Evolutionary conservation across 306 rosid genomes (phyloP), one percentile per base, ranked within the genome.

Genomic region (Lagenaria siceraria): DNA sequence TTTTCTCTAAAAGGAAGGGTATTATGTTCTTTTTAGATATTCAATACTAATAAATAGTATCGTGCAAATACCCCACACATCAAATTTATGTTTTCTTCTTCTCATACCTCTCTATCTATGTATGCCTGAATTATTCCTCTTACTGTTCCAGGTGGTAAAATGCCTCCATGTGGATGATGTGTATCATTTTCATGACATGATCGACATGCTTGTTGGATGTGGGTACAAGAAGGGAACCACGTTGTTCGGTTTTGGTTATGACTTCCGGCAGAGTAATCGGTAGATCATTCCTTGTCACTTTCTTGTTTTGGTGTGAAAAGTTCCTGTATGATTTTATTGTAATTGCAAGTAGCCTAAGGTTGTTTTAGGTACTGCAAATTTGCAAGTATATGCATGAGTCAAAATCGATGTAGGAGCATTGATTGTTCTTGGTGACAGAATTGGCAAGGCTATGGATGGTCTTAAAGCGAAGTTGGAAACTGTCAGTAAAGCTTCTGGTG

Each of bases 221-320:
- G 97, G 98, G 13, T 90, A 89, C 77, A 83, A 89, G 82, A 92
- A 94, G 81, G 98, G 98, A 70, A 87, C 96, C 79, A 94, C 98
- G 40, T 86, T 91, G 85, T 94, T 92, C 86, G 98, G 98, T 68
- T 94, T 80, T 69, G 98, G 98, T 78, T 94, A 94, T 77, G 98
- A 94, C 82, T 92, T 94, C 86, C 81, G 97, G 79, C 98, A 94
- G 85, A 94, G 98, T 87, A 90, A 85, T 81, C 85, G 98, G 98
- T 94, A 85, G 64, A 58, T 19, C 62, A 51, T 54, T 54, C 59
- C 63, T 25, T 18, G 17, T 69, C 51, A 11, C 33, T 29, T 29
- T 29, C 33, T 80, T 18, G 1, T 10, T 48, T 59, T 46, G 33
- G 43, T 63, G 21, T 29, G 40, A 40, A 68, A 35, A 27, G 48